Evolutionary conservation across 164 flowering plant species (phyloP), one percentile per base, ranked within the genome.

Genomic region (Chimonanthus salicifolius): DNA sequence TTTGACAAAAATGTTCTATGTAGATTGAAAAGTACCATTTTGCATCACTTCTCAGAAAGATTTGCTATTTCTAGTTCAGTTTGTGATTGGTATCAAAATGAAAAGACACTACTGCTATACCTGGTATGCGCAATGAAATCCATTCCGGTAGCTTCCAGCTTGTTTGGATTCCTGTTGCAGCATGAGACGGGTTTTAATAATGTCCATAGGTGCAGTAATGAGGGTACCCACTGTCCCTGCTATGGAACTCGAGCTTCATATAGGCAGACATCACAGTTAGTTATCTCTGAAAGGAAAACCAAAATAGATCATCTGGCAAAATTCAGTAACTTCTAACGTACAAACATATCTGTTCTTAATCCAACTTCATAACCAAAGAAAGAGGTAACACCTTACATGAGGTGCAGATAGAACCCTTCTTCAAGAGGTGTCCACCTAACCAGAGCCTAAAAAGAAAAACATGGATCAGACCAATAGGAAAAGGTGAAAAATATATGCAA

Each of bases 151-250:
- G 80, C 46, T 84, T 76, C 92, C 90, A 70, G 47, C 74, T 60
- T 44, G 76, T 74, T 81, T 81, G 75, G 97, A 90, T 80, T 88
- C 92, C 77, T 79, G 76, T 77, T 94, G 96, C 84, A 94, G 74
- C 98, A 94, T 94, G 65, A 94, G 89, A 69, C 98, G 89, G 72
- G 97, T 92, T 84, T 90, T 89, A 74, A 92, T 79, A 92, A 91
- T 89, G 84, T 91, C 97, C 71, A 87, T 78, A 3, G 94, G 97
- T 70, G 97, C 91, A 71, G 97, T 92, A 49, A 87, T 77, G 58
- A 94, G 79, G 72, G 97, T 94, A 78, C 97, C 91, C 67, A 87
- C 76, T 3, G 77, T 64, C 67, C 97, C 98, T 70, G 98, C 93
- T 68, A 87, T 81, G 69, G 86, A 80, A 79, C 98, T 94, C 71